Conservation (phyloP, 1,284 basidiomycete species). For the Inonotus hispidus region DNA sequence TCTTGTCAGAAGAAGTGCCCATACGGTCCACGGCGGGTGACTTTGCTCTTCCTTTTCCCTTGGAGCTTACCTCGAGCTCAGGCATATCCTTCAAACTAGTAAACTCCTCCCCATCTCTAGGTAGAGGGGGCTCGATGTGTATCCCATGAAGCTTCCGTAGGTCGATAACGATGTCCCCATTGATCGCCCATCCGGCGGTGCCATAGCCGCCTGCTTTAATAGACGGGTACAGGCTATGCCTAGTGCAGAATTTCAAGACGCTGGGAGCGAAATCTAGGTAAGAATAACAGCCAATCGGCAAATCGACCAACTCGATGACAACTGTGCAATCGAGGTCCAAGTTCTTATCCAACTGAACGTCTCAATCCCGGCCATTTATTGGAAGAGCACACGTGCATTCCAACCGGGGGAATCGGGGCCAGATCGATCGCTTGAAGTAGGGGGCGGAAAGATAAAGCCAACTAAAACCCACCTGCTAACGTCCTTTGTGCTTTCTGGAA, state of each 20-base stretch:
- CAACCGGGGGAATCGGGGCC: too few relatives aligned
- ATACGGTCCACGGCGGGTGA: background rate
- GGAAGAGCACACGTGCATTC: too few relatives aligned
- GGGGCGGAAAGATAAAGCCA: background rate
- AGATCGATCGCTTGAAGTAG: background rate
- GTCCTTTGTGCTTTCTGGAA: slow-evolving; percentile 11
- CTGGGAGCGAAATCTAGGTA: slow-evolving; percentile 32
- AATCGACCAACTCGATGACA: too few relatives aligned
- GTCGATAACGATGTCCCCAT: slow-evolving; percentile 81
- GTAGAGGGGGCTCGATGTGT: slow-evolving; percentile 54
- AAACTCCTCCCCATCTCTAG: slow-evolving; percentile 36
- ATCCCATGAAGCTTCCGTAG: slow-evolving; percentile 61
- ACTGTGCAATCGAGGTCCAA: too few relatives aligned
- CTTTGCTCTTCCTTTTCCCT: slow-evolving; percentile 46
- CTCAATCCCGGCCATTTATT: too few relatives aligned
- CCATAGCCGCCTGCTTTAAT: slow-evolving; percentile 86
- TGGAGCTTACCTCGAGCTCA: slow-evolving; percentile 24
- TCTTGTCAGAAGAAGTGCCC: background rate
- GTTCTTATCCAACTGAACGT: too few relatives aligned
- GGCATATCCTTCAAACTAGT: slow-evolving; percentile 52
- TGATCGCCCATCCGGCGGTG: slow-evolving; percentile 82
- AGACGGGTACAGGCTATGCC: slow-evolving; percentile 68
- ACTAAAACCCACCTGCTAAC: slow-evolving; percentile 14
- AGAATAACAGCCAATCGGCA: too few relatives aligned
- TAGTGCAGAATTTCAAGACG: slow-evolving; percentile 62